Base-by-base conservation (phyloP, 1,139 yeast genomes). In the Yamadazyma trypodendri region DNA sequence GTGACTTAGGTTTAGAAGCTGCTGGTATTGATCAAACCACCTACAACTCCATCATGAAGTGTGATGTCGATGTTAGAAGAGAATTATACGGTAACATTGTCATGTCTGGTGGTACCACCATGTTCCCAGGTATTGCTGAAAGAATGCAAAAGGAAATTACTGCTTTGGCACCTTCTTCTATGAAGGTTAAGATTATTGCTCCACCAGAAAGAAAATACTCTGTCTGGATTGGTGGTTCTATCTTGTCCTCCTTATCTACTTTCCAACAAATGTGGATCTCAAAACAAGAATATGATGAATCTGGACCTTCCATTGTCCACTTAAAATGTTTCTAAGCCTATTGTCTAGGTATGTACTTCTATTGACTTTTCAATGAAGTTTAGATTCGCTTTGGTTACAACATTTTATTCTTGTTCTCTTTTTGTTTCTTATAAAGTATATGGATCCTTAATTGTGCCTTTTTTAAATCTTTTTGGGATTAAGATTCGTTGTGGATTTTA, bases 191-290 rank as follows among this genome's bases (percentile, higher is more conserved):
- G 87, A 89, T 92, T 68, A 86, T 88, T 68, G 97, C 98, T 70
- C 97, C 97, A 58, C 97, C 97, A 60, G 97, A 92, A 78, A 86
- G 98, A 81, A 92, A 92, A 77, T 92, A 89, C 90, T 89, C 97
- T 68, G 97, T 90, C 81, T 92, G 98, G 98, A 92, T 92, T 57
- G 98, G 98, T 81, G 98, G 98, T 81, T 90, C 97, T 59, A 92
- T 92, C 65, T 84, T 92, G 75, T 96, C 98, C 58, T 89, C 97
- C 49, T 84, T 92, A 70, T 89, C 97, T 52, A 92, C 97, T 70
- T 92, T 92, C 96, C 96, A 90, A 82, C 97, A 89, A 78, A 88
- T 89, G 97, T 89, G 97, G 97, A 87, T 89, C 84, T 88, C 97
- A 68, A 89, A 90, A 81, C 97, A 89, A 79, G 97, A 89, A 79